Conservation (phyloP, 1,139 yeast genomes). For the Scheffersomyces segobiensis region DNA sequence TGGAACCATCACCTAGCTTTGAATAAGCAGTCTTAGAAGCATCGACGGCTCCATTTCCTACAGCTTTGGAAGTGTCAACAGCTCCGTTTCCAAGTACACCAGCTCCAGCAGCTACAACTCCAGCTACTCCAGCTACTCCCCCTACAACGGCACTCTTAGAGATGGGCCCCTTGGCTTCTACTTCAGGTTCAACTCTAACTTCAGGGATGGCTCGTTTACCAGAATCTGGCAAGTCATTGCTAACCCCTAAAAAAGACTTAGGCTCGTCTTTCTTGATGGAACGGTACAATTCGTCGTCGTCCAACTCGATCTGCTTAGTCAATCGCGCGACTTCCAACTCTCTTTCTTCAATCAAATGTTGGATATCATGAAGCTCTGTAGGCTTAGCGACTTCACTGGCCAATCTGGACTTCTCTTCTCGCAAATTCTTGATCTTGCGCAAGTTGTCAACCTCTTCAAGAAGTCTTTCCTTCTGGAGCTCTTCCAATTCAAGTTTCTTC, state of each 20-base stretch:
- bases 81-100: not conserved
- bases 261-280: slow-evolving; percentile 13
- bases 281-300: slow-evolving; percentile 25
- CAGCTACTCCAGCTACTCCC: slow-evolving; percentile 9
- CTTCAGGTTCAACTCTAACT: slow-evolving; percentile 2
- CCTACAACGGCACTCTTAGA: slow-evolving; percentile 11
- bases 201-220: slow-evolving; percentile 12
- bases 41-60: not conserved
- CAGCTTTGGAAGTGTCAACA: not conserved
- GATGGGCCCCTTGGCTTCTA: slow-evolving; percentile 6
- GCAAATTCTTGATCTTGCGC: slow-evolving; percentile 37
- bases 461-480: slow-evolving; percentile 35
- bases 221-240: slow-evolving; percentile 22
- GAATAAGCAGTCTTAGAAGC: not conserved
- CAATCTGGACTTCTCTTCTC: slow-evolving; percentile 39
- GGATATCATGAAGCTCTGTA: slow-evolving; percentile 29
- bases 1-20: not conserved
- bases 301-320: slow-evolving; percentile 35
- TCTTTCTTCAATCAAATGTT: slow-evolving; percentile 36
- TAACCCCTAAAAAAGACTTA: slow-evolving; percentile 23
- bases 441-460: slow-evolving; percentile 41
- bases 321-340: slow-evolving; percentile 38
- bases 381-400: slow-evolving; percentile 27
- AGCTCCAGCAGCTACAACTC: slow-evolving; percentile 7
- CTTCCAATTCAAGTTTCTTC: slow-evolving; percentile 36